These are phyloP conservation scores for Sugiyamaella marilandica DNA, from an alignment of 805 yeast genomes.

Conservation along the genomic window DNA sequence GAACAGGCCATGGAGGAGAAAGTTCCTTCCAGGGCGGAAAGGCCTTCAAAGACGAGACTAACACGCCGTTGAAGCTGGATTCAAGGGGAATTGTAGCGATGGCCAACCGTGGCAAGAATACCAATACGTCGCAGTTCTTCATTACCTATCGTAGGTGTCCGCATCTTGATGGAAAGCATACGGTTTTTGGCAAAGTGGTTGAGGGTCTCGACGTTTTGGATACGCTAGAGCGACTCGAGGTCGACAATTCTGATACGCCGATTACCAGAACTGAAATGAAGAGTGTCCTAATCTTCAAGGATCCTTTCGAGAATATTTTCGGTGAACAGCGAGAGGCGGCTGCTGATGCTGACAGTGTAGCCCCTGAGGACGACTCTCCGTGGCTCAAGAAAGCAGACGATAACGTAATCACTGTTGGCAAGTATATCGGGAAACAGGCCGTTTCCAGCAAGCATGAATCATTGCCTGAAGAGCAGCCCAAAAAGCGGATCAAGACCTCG, in stretches of 20 bases:
- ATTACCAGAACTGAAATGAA: constrained; percentile 39
- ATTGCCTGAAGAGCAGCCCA: constrained; percentile 8
- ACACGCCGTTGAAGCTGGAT: constrained; percentile 53
- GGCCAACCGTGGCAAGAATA: constrained; percentile 93
- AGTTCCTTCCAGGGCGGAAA: constrained; percentile 50
- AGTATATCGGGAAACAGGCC: constrained; percentile 17
- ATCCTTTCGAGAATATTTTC: constrained; percentile 20
- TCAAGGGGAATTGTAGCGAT: constrained; percentile 78
- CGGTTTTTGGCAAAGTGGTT: constrained; percentile 67
- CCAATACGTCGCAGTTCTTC: constrained; percentile 89
- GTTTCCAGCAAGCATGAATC: background rate
- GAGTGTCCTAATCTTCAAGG: constrained; percentile 15
- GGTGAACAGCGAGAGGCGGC: constrained; percentile 5
- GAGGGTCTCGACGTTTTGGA: constrained; percentile 41
- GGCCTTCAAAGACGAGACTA: constrained; percentile 31
- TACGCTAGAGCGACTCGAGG: constrained; percentile 53
- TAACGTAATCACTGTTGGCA: constrained; percentile 17
- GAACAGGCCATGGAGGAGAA: constrained; percentile 42
- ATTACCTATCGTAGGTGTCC: constrained; percentile 61
- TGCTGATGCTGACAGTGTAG: constrained; percentile 2
- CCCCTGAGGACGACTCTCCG: constrained; percentile 21
- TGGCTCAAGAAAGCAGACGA: constrained; percentile 18
- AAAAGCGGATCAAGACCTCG: constrained; percentile 17
- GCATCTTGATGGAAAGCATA: constrained; percentile 70
- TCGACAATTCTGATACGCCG: constrained; percentile 42